These are phyloP conservation scores for Aurantiochytrium sp. DNA, from an alignment of 108 stramenopile species.

Conservation along the genomic window DNA sequence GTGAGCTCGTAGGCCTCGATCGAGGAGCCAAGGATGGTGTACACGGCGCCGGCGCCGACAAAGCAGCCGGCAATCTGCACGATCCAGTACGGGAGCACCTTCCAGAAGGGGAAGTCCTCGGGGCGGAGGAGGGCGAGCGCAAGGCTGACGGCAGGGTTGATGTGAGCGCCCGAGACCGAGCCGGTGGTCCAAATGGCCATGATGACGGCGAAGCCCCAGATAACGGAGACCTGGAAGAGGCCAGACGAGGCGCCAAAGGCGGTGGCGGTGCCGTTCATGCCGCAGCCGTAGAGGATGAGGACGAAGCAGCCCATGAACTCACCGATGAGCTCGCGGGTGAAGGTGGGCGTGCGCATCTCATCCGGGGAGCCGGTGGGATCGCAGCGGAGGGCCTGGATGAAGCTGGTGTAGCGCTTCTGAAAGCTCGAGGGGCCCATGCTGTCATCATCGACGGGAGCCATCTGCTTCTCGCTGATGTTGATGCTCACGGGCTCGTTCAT, in stretches of 20 bases:
- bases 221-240: slow-evolving; percentile 49
- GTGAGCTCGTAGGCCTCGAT: slow-evolving; percentile 41
- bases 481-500: not conserved
- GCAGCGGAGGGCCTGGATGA: not conserved
- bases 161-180: slow-evolving; percentile 22
- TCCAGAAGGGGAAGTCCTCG: slow-evolving; percentile 16
- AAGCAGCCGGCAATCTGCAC: slow-evolving; percentile 44
- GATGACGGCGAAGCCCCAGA: slow-evolving; percentile 56
- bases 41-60: slow-evolving; percentile 35
- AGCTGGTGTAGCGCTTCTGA: not conserved
- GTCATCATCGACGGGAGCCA: not conserved
- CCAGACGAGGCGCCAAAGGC: slow-evolving; percentile 42
- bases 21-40: slow-evolving; percentile 29
- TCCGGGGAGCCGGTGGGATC: not conserved
- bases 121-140: slow-evolving; percentile 41
- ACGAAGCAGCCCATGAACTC: slow-evolving; percentile 55
- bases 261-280: slow-evolving; percentile 42
- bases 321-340: slow-evolving; percentile 45
- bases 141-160: slow-evolving; percentile 51
- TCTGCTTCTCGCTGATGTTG: not conserved
- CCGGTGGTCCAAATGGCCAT: slow-evolving; percentile 50
- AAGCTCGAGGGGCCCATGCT: not conserved
- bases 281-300: slow-evolving; percentile 51
- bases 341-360: not conserved
- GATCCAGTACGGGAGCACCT: slow-evolving; percentile 46